Conservation (phyloP, 495 filamentous ascomycete genomes). For the Diplogelasinospora grovesii region DNA sequence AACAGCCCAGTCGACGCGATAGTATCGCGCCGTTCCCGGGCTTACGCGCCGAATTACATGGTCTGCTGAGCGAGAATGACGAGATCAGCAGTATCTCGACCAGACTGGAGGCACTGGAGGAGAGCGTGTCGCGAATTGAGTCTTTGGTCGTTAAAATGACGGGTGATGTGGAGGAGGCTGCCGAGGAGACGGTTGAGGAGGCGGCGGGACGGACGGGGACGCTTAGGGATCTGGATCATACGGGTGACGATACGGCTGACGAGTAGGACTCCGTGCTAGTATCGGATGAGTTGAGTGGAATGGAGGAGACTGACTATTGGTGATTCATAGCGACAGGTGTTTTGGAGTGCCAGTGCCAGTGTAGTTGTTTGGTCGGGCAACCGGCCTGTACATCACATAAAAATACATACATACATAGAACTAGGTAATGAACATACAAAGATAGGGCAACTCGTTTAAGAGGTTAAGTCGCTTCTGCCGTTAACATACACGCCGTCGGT, state of each 20-base stretch:
- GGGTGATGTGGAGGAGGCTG: background rate
- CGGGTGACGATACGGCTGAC: background rate
- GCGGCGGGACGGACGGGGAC: conserved; percentile 6
- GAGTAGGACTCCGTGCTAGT: conserved; percentile 1
- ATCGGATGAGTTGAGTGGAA: too few species aligned
- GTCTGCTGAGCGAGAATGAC: conserved; percentile 31
- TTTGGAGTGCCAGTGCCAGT: too few species aligned
- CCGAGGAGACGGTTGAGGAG: conserved; percentile 1
- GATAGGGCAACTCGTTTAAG: too few species aligned
- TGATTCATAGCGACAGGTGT: too few species aligned
- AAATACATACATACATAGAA: too few species aligned
- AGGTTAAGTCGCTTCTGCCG: too few species aligned
- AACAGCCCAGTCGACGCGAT: conserved; percentile 34
- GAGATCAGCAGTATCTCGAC: conserved; percentile 27
- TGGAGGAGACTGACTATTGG: too few species aligned
- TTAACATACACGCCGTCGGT: too few species aligned
- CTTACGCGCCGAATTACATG: conserved; percentile 29
- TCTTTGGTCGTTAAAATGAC: conserved; percentile 26
- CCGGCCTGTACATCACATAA: too few species aligned
- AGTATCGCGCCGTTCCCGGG: conserved; percentile 39
- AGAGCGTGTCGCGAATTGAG: conserved; percentile 32
- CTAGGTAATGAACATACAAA: too few species aligned
- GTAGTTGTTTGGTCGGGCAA: too few species aligned
- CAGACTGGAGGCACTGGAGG: conserved; percentile 34
- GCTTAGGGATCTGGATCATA: conserved; percentile 6